Evolutionary conservation across 345 rosid genomes (phyloP), one percentile per base, ranked within the genome.

Genomic region (Draba incana): DNA sequence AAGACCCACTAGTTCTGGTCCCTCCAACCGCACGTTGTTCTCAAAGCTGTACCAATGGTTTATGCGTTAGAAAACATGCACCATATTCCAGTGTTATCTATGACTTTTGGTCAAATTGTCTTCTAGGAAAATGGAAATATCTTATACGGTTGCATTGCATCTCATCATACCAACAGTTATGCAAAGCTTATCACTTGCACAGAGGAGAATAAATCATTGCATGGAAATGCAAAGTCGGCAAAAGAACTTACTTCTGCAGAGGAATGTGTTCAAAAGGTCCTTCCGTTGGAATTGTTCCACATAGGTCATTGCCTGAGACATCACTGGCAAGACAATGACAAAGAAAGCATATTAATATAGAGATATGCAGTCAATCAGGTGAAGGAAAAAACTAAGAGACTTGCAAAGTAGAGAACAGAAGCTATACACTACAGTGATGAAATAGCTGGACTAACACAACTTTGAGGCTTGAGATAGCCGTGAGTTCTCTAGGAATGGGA

Each of bases 211-310:
- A 1, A 33, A 33, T 33, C 37, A 33, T 4, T 30, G 6, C 33
- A 4, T 4, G 33, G 5, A 33, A 33, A 33, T 33, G 37, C 37
- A 33, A 33, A 33, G 37, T 33, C 8, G 37, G 37, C 8, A 12
- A 8, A 51, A 4, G 25, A 70, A 46, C 81, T 59, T 82, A 92
- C 98, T 92, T 92, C 81, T 79, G 83, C 68, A 87, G 28, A 35
- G 94, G 92, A 69, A 92, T 83, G 75, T 79, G 94, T 78, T 86
- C 85, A 75, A 89, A 92, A 52, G 98, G 92, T 57, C 96, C 95
- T n/a, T 64, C 75, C 45, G 92, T 78, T 59, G 98, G 96, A 71
- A 92, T 84, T 47, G 95, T 87, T 72, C 98, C 98, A 67, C 96
- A 87, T 47, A 89, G 72, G 80, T 89, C 80, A 82, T 92, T 92